These are phyloP conservation scores for Fusarium chlamydosporum DNA, from an alignment of 2,329 filamentous ascomycete genomes.

Conservation along the genomic window DNA sequence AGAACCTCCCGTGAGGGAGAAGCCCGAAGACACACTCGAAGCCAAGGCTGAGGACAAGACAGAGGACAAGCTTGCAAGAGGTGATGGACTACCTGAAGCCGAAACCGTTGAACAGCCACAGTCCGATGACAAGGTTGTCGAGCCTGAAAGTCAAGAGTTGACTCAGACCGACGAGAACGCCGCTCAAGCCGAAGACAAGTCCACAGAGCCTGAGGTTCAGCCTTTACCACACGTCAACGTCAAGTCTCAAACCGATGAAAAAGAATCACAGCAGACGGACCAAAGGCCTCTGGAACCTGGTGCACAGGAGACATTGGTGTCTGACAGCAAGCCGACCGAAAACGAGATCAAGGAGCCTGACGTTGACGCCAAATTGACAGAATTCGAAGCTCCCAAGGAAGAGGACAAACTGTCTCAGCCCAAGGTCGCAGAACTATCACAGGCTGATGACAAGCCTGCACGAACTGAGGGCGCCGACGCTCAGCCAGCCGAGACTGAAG, in stretches of 20 bases:
- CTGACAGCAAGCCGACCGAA: constrained; percentile 5
- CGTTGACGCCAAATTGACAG: neutral
- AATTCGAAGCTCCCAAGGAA: neutral
- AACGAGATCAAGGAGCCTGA: neutral
- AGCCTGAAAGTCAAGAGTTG: neutral
- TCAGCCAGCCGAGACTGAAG: neutral
- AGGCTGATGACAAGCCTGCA: constrained; percentile 6
- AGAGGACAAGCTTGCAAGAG: neutral
- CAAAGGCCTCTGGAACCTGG: neutral
- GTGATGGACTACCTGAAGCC: neutral
- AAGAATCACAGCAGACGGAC: neutral
- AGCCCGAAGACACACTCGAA: neutral
- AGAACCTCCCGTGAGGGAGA: neutral
- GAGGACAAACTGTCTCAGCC: neutral
- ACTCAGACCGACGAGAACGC: neutral
- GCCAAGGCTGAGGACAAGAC: neutral
- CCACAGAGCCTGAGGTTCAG: neutral
- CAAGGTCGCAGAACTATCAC: constrained; percentile 2
- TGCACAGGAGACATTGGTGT: neutral
- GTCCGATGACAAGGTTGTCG: neutral
- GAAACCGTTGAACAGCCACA: neutral
- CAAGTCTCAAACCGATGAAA: neutral
- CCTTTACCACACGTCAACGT: neutral
- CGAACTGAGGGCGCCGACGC: neutral
- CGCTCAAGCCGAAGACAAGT: neutral